These are phyloP conservation scores for Aspergillus eucalypticola DNA, from an alignment of 2,329 filamentous ascomycete species.

Conservation along the genomic window DNA sequence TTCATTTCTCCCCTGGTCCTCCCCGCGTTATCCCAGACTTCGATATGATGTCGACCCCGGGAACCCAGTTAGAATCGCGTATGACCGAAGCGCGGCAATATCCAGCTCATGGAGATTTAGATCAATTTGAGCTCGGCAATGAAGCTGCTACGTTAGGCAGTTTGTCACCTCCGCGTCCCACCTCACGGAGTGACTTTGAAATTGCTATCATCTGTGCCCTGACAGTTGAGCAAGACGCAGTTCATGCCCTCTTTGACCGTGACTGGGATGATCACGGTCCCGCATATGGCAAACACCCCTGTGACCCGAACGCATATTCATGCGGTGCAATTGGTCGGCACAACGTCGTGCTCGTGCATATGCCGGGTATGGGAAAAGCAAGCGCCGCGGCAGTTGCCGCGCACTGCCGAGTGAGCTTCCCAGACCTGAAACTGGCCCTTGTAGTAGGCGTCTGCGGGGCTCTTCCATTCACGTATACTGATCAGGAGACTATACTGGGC, in stretches of 20 bases:
- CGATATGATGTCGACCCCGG: not conserved
- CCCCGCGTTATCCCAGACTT: not conserved
- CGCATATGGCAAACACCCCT: constrained; percentile 20
- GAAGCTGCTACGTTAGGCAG: not conserved
- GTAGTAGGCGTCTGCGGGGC: constrained; percentile 48
- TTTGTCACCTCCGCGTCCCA: no score
- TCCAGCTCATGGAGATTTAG: not conserved
- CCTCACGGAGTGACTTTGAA: constrained; percentile 18
- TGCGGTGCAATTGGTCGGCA: constrained; percentile 16
- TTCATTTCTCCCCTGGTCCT: not conserved
- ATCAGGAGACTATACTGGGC: constrained; percentile 29
- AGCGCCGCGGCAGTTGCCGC: constrained; percentile 25
- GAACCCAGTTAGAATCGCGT: not conserved
- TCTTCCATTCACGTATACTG: constrained; percentile 26
- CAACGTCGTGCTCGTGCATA: constrained; percentile 21
- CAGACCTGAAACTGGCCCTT: constrained; percentile 35
- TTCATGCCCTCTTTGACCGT: constrained; percentile 25
- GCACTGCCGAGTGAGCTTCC: constrained; percentile 38
- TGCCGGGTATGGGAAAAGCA: constrained; percentile 20
- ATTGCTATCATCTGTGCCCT: constrained; percentile 37
- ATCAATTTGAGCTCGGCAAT: not conserved
- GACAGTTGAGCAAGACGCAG: constrained; percentile 27
- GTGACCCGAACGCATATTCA: constrained; percentile 21
- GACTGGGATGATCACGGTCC: constrained; percentile 22
- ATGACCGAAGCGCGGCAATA: not conserved